These are phyloP conservation scores for Ogataea salicorniae DNA, from an alignment of 805 yeast genomes.

Conservation along the genomic window DNA sequence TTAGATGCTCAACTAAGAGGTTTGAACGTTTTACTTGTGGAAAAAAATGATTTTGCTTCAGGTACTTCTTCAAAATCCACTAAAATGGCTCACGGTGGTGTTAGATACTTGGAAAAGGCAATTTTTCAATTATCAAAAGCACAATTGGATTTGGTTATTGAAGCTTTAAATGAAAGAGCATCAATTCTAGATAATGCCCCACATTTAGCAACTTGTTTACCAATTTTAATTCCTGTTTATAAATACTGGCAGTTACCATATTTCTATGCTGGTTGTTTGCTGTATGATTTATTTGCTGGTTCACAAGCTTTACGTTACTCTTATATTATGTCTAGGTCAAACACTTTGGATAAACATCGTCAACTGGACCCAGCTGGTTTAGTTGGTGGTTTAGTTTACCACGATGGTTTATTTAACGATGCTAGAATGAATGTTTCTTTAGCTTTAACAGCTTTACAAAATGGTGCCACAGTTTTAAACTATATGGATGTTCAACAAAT, in stretches of 20 bases:
- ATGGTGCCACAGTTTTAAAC: constrained; percentile 87
- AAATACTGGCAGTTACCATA: constrained; percentile 95
- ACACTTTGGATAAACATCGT: constrained; percentile 74
- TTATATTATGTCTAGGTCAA: constrained; percentile 61
- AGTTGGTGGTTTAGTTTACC: constrained; percentile 89
- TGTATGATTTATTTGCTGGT: constrained; percentile 93
- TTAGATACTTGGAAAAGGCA: constrained; percentile 90
- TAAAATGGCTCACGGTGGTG: constrained; percentile 97
- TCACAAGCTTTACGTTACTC: constrained; percentile 75
- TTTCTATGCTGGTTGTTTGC: constrained; percentile 84
- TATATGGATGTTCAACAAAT: constrained; percentile 78
- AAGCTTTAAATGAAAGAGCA: constrained; percentile 82
- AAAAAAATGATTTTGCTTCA: constrained; percentile 83
- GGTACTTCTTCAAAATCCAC: constrained; percentile 94
- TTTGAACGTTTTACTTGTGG: constrained; percentile 79
- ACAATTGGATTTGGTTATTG: constrained; percentile 83
- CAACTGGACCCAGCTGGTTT: constrained; percentile 73
- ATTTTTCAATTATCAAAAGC: constrained; percentile 86
- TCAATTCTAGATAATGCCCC: constrained; percentile 89
- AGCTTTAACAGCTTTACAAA: constrained; percentile 78
- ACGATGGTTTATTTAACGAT: constrained; percentile 93
- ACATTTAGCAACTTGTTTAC: constrained; percentile 77
- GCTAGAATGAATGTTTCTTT: constrained; percentile 83
- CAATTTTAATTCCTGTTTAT: constrained; percentile 95
- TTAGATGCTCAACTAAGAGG: constrained; percentile 90